Base-by-base conservation (phyloP, 2,329 filamentous ascomycete genomes). In the Beauveria australis region DNA sequence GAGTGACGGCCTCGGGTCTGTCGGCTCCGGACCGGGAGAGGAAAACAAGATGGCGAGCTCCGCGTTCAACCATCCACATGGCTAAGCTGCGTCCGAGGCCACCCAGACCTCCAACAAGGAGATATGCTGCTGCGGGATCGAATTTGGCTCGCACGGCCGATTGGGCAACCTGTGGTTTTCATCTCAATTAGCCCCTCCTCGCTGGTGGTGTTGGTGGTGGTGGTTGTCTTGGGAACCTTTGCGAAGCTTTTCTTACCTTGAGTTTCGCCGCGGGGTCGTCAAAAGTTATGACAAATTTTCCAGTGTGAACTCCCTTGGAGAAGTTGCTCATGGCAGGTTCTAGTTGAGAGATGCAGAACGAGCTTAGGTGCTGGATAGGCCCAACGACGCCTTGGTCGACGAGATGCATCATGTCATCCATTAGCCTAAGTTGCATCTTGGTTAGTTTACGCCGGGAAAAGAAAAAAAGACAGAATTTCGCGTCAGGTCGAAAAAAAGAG, bases 271-370 rank as follows among this genome's bases (percentile, higher is more conserved):
- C 60, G 4, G 63, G 63, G 12, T 60, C 41, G 18, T 59, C 22
- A 28, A 64, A 64, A 10, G 63, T 59, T 3, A 73, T 52, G 5
- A 76, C 68, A 19, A 75, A 69, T 53, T 77, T 77, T 0, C 74
- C 76, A 3, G 72, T 70, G 53, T 74, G 73, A 5, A 67, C 65
- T 0, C 75, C 73, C 24, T 64, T 68, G 54, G 75, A 73, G 69
- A 77, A 68, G 22, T 69, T 67, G 3, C 70, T 64, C 63, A 77
- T 73, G 5, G 70, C 72, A 2, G 73, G 68, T 2, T 67, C 63
- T 0, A 71, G 64, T 5, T 66, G 64, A 16, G 61, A 53, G 19
- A 64, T 63, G 10, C 63, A 63, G 5, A 65, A 43, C 3, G 59
- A 55, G 33, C 18, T 67, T 40, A 60, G 61, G 46, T 55, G 62